These are phyloP conservation scores for Colletotrichum truncatum DNA, from an alignment of 2,329 filamentous ascomycete genomes.

Conservation along the genomic window DNA sequence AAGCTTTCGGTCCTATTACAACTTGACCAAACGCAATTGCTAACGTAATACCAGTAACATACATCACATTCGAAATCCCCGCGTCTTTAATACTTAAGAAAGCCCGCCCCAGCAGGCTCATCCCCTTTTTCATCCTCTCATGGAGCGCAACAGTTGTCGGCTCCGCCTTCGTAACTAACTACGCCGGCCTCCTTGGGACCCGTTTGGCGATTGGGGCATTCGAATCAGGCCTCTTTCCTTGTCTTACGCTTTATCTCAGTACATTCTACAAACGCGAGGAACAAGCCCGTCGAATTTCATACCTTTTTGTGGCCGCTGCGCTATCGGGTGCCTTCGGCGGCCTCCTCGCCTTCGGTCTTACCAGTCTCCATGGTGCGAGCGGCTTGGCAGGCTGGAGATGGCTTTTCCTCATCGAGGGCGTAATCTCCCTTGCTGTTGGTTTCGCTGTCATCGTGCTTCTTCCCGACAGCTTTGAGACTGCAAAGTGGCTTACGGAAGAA, in stretches of 20 bases:
- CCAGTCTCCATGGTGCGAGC: slow-evolving; percentile 43
- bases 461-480: slow-evolving; percentile 54
- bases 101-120: slow-evolving; percentile 41
- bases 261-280: slow-evolving; percentile 48
- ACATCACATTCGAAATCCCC: slow-evolving; percentile 53
- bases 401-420: slow-evolving; percentile 61
- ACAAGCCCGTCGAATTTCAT: slow-evolving; percentile 43
- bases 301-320: slow-evolving; percentile 58
- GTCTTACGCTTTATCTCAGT: slow-evolving; percentile 48
- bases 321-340: slow-evolving; percentile 47
- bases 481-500: slow-evolving; percentile 57
- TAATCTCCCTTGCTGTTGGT: slow-evolving; percentile 54
- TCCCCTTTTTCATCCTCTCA: slow-evolving; percentile 42
- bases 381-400: slow-evolving; percentile 57
- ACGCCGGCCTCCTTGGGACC: slow-evolving; percentile 51
- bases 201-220: slow-evolving; percentile 57
- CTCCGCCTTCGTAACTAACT: slow-evolving; percentile 53
- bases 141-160: slow-evolving; percentile 59
- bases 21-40: slow-evolving; percentile 40
- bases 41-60: slow-evolving; percentile 67
- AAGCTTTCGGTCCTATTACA: slow-evolving; percentile 54
- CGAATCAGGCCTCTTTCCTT: slow-evolving; percentile 59
- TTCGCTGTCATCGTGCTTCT: slow-evolving; percentile 45
- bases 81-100: slow-evolving; percentile 42
- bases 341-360: slow-evolving; percentile 56